A percentile compares a stretch with the other conserved stretches of the same genome.
phyloP scores from a whole-genome alignment of 345 rosid species.

The Eucalyptus urophylla region DNA sequence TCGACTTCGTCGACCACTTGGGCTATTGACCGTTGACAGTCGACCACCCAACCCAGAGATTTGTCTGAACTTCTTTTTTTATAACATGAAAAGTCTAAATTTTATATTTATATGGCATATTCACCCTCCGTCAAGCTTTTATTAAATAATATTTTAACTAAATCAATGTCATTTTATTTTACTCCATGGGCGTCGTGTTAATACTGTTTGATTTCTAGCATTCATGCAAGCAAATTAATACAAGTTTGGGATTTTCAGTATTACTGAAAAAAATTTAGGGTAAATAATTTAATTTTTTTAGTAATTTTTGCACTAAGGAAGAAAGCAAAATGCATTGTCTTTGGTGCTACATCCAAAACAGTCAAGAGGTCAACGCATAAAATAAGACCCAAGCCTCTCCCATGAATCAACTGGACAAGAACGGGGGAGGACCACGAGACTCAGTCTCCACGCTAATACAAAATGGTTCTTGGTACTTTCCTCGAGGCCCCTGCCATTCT shows the following conservation, averaged over 20 bases:
- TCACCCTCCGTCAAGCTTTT: accelerated
- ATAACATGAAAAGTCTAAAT: too few species aligned
- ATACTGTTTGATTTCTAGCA: accelerated
- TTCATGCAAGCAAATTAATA: too few species aligned
- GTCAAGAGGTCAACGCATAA: neutral
- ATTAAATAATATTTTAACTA: too few species aligned
- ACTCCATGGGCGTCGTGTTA: neutral
- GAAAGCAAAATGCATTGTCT: neutral
- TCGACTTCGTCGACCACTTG: accelerated
- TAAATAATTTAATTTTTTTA: too few species aligned
- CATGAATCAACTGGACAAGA: too few species aligned
- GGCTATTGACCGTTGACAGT: accelerated
- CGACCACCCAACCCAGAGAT: accelerated
- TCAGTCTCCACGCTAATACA: neutral
- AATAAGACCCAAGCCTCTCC: neutral
- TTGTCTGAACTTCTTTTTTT: accelerated
- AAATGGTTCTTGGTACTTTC: neutral
- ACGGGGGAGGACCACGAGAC: neutral
- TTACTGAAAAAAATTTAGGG: neutral
- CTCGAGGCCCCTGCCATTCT: neutral
- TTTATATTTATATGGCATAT: too few species aligned
- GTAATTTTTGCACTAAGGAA: too few species aligned
- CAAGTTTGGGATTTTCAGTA: too few species aligned
- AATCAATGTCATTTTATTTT: too few species aligned
- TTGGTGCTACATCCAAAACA: neutral